Percentiles rank a stretch among this genome's conserved stretches.
Conservation (phyloP, 106 monocot genomes). For the Dendrobium huoshanense region DNA sequence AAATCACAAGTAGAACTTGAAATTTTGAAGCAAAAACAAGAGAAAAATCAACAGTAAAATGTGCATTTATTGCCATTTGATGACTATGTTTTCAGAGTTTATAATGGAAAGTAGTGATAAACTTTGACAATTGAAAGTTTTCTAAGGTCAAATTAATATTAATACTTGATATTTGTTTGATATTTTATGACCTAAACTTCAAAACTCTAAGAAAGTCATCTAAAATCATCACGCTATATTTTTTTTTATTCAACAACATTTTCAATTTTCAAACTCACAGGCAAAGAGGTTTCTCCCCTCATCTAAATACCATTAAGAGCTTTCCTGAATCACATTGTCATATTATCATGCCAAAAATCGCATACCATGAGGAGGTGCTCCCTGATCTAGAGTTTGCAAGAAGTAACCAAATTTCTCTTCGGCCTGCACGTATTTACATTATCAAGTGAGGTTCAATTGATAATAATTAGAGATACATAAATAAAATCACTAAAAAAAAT, state of each 20-base stretch:
- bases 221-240: too few species aligned
- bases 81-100: not conserved
- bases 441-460: not conserved
- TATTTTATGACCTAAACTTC: not conserved
- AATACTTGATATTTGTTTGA: too few species aligned
- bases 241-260: too few species aligned
- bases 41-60: too few species aligned
- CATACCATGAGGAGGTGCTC: slow-evolving; percentile 98
- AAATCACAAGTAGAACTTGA: too few species aligned
- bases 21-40: too few species aligned
- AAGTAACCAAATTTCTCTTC: slow-evolving; percentile 98
- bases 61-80: not conserved
- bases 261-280: too few species aligned
- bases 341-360: not conserved
- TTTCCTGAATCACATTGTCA: too few species aligned
- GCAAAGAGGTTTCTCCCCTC: too few species aligned
- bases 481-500: not conserved
- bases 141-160: not conserved
- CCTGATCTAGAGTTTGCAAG: slow-evolving; percentile 87
- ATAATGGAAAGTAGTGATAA: not conserved
- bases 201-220: not conserved
- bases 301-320: too few species aligned
- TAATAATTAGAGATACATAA: not conserved
- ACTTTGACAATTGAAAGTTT: not conserved
- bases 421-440: slow-evolving; percentile 41